A percentile compares a stretch with the other conserved stretches of the same genome.
Evolutionary conservation across 2,329 filamentous ascomycete genomes (phyloP).

Genomic region (Fragosphaeria purpurea): DNA sequence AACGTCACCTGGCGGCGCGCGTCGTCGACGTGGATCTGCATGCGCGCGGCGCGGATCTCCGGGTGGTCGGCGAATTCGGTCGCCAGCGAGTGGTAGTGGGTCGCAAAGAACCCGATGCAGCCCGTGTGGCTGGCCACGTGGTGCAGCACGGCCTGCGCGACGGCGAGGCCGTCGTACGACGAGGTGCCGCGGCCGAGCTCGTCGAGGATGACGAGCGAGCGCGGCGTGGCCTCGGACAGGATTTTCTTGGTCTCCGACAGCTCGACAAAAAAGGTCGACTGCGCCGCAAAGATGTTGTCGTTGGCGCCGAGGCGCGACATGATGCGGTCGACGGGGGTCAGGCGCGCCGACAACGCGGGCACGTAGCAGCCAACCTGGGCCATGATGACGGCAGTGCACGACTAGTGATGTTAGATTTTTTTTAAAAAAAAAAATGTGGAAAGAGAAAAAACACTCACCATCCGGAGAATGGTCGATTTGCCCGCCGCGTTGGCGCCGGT

Average conservation of each 20-base stretch:
- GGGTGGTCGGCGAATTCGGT: slow-evolving; percentile 85
- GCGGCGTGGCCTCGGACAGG: slow-evolving; percentile 81
- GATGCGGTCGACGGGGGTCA: slow-evolving; percentile 92
- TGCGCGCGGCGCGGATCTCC: slow-evolving; percentile 74
- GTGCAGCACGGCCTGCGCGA: slow-evolving; percentile 94
- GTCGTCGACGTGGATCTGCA: slow-evolving; percentile 92
- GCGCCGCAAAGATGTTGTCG: slow-evolving; percentile 97
- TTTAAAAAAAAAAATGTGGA: not conserved
- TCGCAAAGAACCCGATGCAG: slow-evolving; percentile 92
- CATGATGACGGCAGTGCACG: slow-evolving; percentile 93
- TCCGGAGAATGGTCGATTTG: slow-evolving; percentile 90
- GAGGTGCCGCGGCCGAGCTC: slow-evolving; percentile 91
- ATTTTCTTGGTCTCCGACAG: slow-evolving; percentile 98
- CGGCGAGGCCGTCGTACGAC: slow-evolving; percentile 92
- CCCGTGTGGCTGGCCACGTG: slow-evolving; percentile 90
- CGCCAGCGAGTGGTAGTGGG: slow-evolving; percentile 90
- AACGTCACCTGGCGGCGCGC: slow-evolving; percentile 82
- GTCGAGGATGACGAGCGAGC: slow-evolving; percentile 91
- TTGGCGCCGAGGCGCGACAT: slow-evolving; percentile 97
- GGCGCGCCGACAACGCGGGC: slow-evolving; percentile 67
- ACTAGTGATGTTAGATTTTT: slow-evolving; percentile 44
- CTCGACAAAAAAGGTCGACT: slow-evolving; percentile 97
- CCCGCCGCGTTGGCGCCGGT: slow-evolving; percentile 96
- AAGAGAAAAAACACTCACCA: slow-evolving; percentile 47
- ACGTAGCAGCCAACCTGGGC: slow-evolving; percentile 93